Conservation (phyloP, 1,284 basidiomycete species). For the Pyrrhoderma noxium region DNA sequence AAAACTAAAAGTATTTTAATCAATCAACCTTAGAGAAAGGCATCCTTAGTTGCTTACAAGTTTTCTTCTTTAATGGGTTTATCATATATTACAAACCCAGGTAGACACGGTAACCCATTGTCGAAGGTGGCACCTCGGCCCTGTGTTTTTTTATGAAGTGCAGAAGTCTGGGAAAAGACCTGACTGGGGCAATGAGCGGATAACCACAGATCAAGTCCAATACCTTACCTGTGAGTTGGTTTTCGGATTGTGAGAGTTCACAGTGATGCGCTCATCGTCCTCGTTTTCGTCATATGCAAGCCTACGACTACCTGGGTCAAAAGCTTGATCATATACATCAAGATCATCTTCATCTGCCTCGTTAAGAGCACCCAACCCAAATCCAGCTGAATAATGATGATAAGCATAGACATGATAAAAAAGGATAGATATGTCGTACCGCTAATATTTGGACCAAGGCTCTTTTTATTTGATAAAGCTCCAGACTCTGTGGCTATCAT, state of each 20-base stretch:
- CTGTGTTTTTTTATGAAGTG: slow-evolving; percentile 19
- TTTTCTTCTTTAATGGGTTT: slow-evolving; percentile 65
- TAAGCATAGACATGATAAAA: neutral
- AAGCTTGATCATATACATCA: slow-evolving; percentile 66
- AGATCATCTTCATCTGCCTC: slow-evolving; percentile 86
- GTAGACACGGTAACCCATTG: slow-evolving; percentile 68
- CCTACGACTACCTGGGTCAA: slow-evolving; percentile 33
- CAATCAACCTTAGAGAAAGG: slow-evolving; percentile 11
- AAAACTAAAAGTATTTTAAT: slow-evolving; percentile 48
- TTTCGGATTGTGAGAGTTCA: neutral
- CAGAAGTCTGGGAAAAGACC: slow-evolving; percentile 19
- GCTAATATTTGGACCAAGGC: slow-evolving; percentile 50
- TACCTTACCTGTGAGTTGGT: slow-evolving; percentile 15
- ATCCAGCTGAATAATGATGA: slow-evolving; percentile 49
- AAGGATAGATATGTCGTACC: slow-evolving; percentile 34
- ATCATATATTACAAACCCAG: slow-evolving; percentile 69
- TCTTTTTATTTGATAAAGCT: slow-evolving; percentile 16
- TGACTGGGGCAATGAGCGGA: slow-evolving; percentile 18
- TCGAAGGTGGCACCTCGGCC: slow-evolving; percentile 42
- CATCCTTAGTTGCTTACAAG: slow-evolving; percentile 47
- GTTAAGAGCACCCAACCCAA: slow-evolving; percentile 80
- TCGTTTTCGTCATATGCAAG: slow-evolving; percentile 72
- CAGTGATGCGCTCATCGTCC: slow-evolving; percentile 49
- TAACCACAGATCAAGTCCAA: slow-evolving; percentile 15
- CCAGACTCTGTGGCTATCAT: slow-evolving; percentile 32